Evolutionary conservation across 1,284 basidiomycete species (phyloP), one percentile per base, ranked within the genome.

Genomic region (Ustilago curta): DNA sequence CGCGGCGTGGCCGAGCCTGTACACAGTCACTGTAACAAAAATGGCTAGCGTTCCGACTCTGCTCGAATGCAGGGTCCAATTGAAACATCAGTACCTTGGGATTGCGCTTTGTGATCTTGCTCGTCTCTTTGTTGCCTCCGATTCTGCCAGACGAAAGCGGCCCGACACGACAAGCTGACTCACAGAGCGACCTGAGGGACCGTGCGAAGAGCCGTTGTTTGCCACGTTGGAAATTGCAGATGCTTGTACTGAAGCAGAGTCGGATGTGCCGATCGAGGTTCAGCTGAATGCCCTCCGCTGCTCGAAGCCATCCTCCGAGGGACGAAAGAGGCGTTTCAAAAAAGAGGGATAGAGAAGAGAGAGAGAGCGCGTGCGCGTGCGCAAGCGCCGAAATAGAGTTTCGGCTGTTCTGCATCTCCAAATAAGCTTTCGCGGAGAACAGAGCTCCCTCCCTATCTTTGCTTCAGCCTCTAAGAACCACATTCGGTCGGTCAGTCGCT

Each of bases 11-110:
- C 45, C 32, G 50, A 51, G 12, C 35, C 11, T 39, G 27, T 35
- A n/a, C 21, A 3, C 12, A 23, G 23, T 40, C 35, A 16, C 49
- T 25, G 12, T 35, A 8, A n/a, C 35, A 25, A 37, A 37, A 37
- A 37, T 1, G 57, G 57, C 48, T 23, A 25, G 57, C 18, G 35
- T 40, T 31, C 57, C 48, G 57, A 44, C 31, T 25, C 19, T 8
- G 27, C 18, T 19, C 9, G 9, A 18, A 50, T 21, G 18, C 39
- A 44, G 48, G 57, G 57, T 59, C 48, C 48, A 51, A 39, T 29
- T 16, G 29, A 31, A 29, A 47, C 14, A n/a, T 47, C 27, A 18
- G n/a, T 27, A 31, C 14, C 35, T 16, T 1, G 35, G 16, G 35
- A 37, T 14, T 14, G 35, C 35, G 35, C 35, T 37, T 14, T 37